A percentile compares a stretch with the other conserved stretches of the same genome.
phyloP scores from a whole-genome alignment of 164 flowering plant species.

The Paratinospora sagittata region DNA sequence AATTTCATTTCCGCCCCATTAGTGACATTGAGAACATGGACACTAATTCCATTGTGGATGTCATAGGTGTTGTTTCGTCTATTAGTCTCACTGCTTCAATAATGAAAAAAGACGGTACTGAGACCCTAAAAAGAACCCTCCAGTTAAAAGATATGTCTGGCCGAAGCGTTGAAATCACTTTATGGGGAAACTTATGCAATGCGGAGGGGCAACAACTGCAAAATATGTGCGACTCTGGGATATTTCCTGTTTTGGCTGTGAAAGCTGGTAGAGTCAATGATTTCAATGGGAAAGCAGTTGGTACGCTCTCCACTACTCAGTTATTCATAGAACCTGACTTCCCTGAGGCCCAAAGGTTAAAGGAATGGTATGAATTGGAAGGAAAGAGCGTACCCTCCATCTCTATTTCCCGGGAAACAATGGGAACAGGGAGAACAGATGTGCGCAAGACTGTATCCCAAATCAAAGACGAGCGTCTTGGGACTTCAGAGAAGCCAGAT shows the following conservation, averaged over 20 bases:
- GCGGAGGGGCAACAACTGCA: constrained; percentile 84
- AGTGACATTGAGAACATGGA: constrained; percentile 75
- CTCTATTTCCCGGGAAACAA: constrained; percentile 68
- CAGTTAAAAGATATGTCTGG: constrained; percentile 92
- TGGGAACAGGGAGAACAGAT: constrained; percentile 45
- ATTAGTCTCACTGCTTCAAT: constrained; percentile 61
- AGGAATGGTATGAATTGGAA: constrained; percentile 69
- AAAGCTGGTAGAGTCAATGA: constrained; percentile 78
- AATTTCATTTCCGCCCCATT: constrained; percentile 70
- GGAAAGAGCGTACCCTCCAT: constrained; percentile 49
- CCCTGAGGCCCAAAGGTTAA: constrained; percentile 57
- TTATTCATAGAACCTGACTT: constrained; percentile 76
- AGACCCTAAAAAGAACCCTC: constrained; percentile 69
- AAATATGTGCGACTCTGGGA: constrained; percentile 68
- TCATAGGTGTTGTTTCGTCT: constrained; percentile 80
- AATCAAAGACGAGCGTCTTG: constrained; percentile 85
- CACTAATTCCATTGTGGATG: constrained; percentile 57
- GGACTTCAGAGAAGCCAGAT: constrained; percentile 95
- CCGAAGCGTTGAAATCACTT: constrained; percentile 83
- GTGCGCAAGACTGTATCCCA: constrained; percentile 68
- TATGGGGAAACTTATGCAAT: constrained; percentile 87
- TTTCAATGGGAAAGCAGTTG: constrained; percentile 81
- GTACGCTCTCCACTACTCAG: constrained; percentile 67
- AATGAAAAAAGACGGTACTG: constrained; percentile 83
- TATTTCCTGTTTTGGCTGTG: constrained; percentile 78